Conservation (phyloP, 805 yeast species). For the Torulaspora maleeae region DNA sequence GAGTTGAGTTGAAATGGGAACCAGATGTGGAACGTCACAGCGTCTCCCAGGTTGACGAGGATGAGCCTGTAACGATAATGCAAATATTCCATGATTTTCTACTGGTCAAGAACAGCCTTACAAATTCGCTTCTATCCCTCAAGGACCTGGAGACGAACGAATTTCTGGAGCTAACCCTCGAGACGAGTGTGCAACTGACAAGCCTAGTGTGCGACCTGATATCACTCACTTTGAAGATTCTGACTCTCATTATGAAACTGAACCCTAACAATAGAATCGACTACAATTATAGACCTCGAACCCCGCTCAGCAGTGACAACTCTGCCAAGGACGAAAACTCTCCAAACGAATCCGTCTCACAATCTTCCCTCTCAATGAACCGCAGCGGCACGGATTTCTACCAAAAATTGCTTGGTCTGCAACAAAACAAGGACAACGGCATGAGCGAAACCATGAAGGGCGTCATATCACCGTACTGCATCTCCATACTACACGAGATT, state of each 20-base stretch:
- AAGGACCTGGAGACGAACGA: slow-evolving; percentile 10
- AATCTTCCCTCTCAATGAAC: not conserved
- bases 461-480: slow-evolving; percentile 31
- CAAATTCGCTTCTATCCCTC: slow-evolving; percentile 18
- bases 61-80: slow-evolving; percentile 7
- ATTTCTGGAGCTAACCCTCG: slow-evolving; percentile 7
- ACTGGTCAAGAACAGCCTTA: slow-evolving; percentile 20
- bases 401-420: slow-evolving; percentile 29
- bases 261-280: slow-evolving; percentile 34
- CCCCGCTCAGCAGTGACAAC: not conserved
- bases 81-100: slow-evolving; percentile 21
- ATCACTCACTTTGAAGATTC: slow-evolving; percentile 21
- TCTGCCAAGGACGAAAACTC: not conserved
- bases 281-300: slow-evolving; percentile 19
- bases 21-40: slow-evolving; percentile 8
- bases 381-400: slow-evolving; percentile 24
- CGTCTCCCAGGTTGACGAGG: not conserved
- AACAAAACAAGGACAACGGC: slow-evolving; percentile 14
- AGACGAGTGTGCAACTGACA: slow-evolving; percentile 16
- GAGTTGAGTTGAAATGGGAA: slow-evolving; percentile 14
- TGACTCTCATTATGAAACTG: slow-evolving; percentile 25
- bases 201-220: slow-evolving; percentile 23
- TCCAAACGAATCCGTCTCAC: not conserved
- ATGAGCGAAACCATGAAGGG: slow-evolving; percentile 21
- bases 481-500: slow-evolving; percentile 27